A percentile compares a stretch with the other conserved stretches of the same genome.
Conservation (phyloP, 1,284 basidiomycete species). For the Leucoagaricus sp. region DNA sequence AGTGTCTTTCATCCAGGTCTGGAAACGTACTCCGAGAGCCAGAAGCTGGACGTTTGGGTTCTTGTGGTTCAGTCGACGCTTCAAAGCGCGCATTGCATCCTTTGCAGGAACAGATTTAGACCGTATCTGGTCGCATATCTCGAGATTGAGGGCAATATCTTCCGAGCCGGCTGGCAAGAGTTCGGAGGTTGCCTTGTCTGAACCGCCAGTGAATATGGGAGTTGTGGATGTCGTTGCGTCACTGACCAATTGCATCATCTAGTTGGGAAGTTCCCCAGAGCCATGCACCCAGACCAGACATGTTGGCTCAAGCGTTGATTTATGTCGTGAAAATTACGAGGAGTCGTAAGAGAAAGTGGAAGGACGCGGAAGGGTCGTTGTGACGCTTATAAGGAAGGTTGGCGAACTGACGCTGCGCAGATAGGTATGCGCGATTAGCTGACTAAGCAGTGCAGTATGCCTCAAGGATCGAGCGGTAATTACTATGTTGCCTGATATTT, state of each 20-base stretch:
- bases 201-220: not conserved
- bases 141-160: constrained; percentile 93
- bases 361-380: not conserved
- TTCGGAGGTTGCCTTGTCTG: constrained; percentile 92
- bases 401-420: not conserved
- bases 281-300: constrained; percentile 50
- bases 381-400: constrained; percentile 5
- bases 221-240: not conserved
- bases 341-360: not conserved
- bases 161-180: constrained; percentile 79
- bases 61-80: constrained; percentile 86
- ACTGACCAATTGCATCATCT: constrained; percentile 74
- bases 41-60: constrained; percentile 96
- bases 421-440: constrained; percentile 2
- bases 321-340: not conserved
- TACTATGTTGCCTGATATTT: too few relatives aligned
- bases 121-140: constrained; percentile 96
- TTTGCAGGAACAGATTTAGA: constrained; percentile 87
- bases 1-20: too few relatives aligned
- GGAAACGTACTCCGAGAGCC: constrained; percentile 81
- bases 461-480: too few relatives aligned
- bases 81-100: constrained; percentile 88
- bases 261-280: constrained; percentile 78
- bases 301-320: constrained; percentile 14
- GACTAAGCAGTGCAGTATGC: constrained; percentile 4